Evolutionary conservation across 164 flowering plant genomes (phyloP).

Genomic region (Macadamia integrifolia): DNA sequence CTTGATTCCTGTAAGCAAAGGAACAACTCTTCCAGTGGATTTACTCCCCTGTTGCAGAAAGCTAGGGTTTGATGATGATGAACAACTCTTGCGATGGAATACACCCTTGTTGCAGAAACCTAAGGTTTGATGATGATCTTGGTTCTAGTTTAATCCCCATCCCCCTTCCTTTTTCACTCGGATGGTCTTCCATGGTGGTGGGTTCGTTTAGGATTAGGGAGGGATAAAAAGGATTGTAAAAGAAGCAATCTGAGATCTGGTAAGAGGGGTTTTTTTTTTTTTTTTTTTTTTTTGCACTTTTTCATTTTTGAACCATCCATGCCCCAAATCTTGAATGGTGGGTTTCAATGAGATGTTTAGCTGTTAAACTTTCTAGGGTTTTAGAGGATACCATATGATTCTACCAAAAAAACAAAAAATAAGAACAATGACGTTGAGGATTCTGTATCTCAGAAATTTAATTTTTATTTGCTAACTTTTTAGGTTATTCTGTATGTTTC

Average conservation of each 20-base stretch:
- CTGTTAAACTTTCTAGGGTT: no score
- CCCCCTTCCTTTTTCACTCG: background rate
- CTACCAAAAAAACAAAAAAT: no score
- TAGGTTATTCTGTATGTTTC: no score
- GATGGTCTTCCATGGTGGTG: no score
- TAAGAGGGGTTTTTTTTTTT: background rate
- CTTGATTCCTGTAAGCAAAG: constrained; percentile 20
- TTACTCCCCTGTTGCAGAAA: constrained; percentile 28
- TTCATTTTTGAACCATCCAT: constrained; percentile 2
- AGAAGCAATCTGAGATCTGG: no score
- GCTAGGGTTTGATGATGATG: constrained; percentile 20
- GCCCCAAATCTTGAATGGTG: no score
- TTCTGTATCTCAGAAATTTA: no score
- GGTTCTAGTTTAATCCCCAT: background rate
- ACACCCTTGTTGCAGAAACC: constrained; percentile 29
- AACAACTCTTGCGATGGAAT: constrained; percentile 8
- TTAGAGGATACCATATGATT: no score
- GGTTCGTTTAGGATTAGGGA: no score
- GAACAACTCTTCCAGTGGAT: constrained; percentile 7
- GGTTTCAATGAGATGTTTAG: no score
- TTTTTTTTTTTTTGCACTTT: background rate
- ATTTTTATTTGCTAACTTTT: no score
- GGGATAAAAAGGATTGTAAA: background rate
- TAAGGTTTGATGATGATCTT: constrained; percentile 15
- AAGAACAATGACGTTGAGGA: no score